Percentiles rank a stretch among this genome's conserved stretches.
These are phyloP conservation scores for Eucalyptus pauciflora DNA, from an alignment of 345 rosid genomes.

Conservation along the genomic window DNA sequence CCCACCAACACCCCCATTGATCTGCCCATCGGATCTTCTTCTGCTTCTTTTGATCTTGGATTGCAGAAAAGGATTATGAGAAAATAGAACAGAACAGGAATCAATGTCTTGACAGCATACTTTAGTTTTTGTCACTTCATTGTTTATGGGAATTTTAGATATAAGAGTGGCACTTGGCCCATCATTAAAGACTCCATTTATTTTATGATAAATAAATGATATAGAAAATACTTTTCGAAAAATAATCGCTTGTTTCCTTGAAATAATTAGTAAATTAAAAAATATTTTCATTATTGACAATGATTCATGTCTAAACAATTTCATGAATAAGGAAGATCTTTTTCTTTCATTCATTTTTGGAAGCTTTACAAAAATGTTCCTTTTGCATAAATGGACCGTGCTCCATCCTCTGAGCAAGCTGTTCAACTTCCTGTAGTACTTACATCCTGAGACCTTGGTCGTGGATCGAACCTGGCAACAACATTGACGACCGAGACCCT, in stretches of 20 bases:
- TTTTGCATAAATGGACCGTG: no score
- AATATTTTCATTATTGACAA: no score
- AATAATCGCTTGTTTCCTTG: fast-evolving
- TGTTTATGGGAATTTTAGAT: neutral
- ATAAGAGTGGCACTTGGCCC: neutral
- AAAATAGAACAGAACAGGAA: neutral
- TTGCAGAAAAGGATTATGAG: neutral
- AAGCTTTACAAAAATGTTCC: no score
- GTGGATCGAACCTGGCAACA: no score
- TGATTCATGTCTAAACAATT: no score
- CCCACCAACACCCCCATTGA: slow-evolving; percentile 95
- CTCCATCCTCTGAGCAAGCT: no score
- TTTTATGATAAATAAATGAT: no score
- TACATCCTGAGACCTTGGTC: no score
- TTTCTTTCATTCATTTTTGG: no score
- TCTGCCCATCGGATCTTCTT: slow-evolving; percentile 58
- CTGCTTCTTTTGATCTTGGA: neutral
- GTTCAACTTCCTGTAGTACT: no score
- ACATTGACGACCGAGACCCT: neutral
- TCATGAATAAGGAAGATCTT: neutral
- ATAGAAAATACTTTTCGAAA: no score
- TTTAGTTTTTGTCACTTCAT: neutral
- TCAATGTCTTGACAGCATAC: neutral
- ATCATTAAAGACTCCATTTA: neutral
- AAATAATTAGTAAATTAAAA: no score